Conservation (phyloP, 1,284 basidiomycete species). For the Rhodotorula sp. region DNA sequence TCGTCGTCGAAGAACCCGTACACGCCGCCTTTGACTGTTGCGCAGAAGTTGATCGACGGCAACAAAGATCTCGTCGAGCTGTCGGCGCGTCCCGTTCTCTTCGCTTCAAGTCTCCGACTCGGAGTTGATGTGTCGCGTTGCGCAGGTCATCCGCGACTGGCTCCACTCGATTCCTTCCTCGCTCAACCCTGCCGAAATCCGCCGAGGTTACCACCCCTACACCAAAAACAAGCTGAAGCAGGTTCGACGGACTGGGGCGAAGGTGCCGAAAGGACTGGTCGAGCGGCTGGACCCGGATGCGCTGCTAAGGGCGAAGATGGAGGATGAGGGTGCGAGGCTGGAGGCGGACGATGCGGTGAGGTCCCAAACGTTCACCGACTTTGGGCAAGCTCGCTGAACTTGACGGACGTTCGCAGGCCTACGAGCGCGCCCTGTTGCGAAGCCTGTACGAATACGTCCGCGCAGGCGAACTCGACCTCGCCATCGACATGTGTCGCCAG, state of each 20-base stretch:
- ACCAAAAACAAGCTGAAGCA: conserved; percentile 73
- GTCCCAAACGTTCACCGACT: background rate
- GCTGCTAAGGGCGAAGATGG: conserved; percentile 53
- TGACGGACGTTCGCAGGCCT: conserved; percentile 55
- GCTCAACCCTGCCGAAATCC: conserved; percentile 63
- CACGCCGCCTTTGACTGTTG: conserved; percentile 68
- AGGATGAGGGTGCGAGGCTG: conserved; percentile 52
- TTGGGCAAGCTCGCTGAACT: background rate
- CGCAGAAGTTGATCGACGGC: conserved; percentile 63
- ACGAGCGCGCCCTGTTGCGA: conserved; percentile 71
- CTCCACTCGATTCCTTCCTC: conserved; percentile 62
- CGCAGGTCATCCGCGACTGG: conserved; percentile 66
- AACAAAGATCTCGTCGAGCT: conserved; percentile 65
- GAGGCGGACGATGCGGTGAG: conserved; percentile 69
- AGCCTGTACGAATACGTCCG: conserved; percentile 74
- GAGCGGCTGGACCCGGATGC: conserved; percentile 73
- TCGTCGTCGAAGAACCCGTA: conserved; percentile 62
- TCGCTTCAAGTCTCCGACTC: no score
- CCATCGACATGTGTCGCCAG: conserved; percentile 75
- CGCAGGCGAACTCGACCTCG: conserved; percentile 75
- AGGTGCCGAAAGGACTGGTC: conserved; percentile 54
- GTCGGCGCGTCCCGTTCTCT: conserved; percentile 57
- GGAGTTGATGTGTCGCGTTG: background rate
- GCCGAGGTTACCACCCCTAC: conserved; percentile 74
- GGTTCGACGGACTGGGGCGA: conserved; percentile 56